phyloP scores from a whole-genome alignment of 495 filamentous ascomycete species.

The Acidomyces sp. region DNA sequence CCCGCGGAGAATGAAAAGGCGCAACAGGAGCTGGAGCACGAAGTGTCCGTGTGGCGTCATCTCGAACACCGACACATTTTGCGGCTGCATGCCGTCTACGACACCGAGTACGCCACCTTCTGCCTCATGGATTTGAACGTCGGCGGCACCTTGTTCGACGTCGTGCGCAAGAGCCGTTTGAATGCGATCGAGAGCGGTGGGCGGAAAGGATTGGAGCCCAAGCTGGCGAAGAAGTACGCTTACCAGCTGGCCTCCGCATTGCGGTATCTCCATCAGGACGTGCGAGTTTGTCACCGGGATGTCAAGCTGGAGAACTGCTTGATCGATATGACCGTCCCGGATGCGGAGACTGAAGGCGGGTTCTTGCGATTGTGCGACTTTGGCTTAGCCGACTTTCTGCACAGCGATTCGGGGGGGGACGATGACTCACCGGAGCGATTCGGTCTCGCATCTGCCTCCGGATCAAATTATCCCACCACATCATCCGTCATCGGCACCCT shows the following conservation, averaged over 20 bases:
- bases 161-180: conserved; percentile 44
- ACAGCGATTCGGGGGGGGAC: conserved; percentile 32
- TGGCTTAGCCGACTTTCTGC: conserved; percentile 61
- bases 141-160: conserved; percentile 59
- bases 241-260: conserved; percentile 58
- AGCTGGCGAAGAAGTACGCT: conserved; percentile 47
- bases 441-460: background rate
- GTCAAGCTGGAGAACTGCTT: conserved; percentile 71
- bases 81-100: conserved; percentile 53
- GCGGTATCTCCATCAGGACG: conserved; percentile 62
- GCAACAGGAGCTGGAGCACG: conserved; percentile 63
- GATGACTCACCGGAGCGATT: conserved; percentile 1
- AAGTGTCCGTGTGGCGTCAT: conserved; percentile 57
- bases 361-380: conserved; percentile 60
- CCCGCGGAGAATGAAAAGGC: conserved; percentile 54
- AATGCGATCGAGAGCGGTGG: conserved; percentile 8
- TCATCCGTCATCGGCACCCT: conserved; percentile 46
- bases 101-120: conserved; percentile 58
- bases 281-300: conserved; percentile 57
- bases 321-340: conserved; percentile 42
- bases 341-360: conserved; percentile 38
- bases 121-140: conserved; percentile 58
- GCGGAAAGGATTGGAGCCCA: conserved; percentile 34
- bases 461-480: conserved; percentile 21
- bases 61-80: conserved; percentile 55